These are phyloP conservation scores for Jacaranda mimosifolia DNA, from an alignment of 257 asterid genomes.

Conservation along the genomic window DNA sequence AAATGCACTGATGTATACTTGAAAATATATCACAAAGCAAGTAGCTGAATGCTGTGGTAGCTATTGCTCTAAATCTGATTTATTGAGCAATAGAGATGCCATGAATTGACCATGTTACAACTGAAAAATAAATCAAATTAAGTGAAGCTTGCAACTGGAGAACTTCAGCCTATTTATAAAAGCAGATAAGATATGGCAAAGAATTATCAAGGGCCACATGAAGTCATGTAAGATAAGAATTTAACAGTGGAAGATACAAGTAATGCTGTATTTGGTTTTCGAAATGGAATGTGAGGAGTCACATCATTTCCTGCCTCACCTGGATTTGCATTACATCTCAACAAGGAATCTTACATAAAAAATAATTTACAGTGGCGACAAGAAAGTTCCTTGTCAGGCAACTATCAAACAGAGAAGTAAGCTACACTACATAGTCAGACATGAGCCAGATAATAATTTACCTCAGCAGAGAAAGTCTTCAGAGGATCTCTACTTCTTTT, in stretches of 20 bases:
- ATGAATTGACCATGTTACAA: not conserved
- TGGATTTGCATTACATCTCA: not conserved
- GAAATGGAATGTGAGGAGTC: not conserved
- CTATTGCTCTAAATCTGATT: not conserved
- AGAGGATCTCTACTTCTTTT: constrained; percentile 79
- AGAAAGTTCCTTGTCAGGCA: not conserved
- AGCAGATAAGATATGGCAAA: not conserved
- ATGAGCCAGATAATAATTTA: constrained; percentile 33
- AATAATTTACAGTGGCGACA: constrained; percentile 3
- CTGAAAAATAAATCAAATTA: not conserved
- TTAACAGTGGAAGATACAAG: not conserved
- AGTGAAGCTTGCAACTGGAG: not conserved
- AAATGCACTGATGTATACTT: not conserved
- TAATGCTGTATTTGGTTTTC: not conserved
- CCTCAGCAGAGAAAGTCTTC: constrained; percentile 88
- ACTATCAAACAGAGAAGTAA: constrained; percentile 7
- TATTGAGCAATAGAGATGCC: not conserved
- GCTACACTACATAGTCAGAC: not conserved
- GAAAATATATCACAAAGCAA: not conserved
- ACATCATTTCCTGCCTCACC: not conserved
- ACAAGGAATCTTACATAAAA: not conserved
- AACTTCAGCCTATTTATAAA: not conserved
- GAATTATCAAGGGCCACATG: constrained; percentile 13
- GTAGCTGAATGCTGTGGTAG: not conserved
- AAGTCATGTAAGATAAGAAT: not conserved